Base-by-base conservation (phyloP, 257 asterid genomes). In the Primulina tabacum region DNA sequence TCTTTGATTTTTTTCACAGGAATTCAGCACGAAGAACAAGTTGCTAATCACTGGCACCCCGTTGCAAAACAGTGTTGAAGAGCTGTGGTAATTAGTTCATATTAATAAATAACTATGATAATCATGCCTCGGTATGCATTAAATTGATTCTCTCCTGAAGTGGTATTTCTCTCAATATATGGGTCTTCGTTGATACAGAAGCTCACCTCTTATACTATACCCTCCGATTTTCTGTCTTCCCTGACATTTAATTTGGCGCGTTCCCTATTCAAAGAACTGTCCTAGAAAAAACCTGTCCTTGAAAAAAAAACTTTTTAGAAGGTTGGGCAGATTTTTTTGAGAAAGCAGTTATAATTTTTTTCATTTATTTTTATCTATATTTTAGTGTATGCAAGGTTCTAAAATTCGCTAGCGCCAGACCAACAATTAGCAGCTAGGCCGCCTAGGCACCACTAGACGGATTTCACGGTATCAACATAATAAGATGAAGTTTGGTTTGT, bases 1-100 rank as follows among this genome's bases (percentile, higher is more conserved):
- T 50, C 67, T 71, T 16, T 50, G 21, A 53, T 76, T 52, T 70
- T 34, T 74, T 71, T 29, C 79, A 29, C 82, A 94, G 99, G 99
- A 89, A 76, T 94, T 94, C 69, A 88, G 87, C 90, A 89, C 98
- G 26, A 94, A 94, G 87, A 94, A 92, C 87, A 94, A 92, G 90
- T 75, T 94, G 88, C 90, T 94, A 21, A 92, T 94, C 60, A 92
- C 98, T 56, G 98, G 99, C 72, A 94, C 99, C 73, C 99, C 99
- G 43, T 83, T 94, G 77, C 99, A 94, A 83, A 94, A 94, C 84
- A 94, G 97, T 30, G 99, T 94, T 60, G 96, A 91, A 81, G 99
- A 94, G 89, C 95, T 94, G 75, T 94, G 99, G 99, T 94, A 81
- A 81, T 78, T 47, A 68, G 6, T 77, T 76, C 35, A 33, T 72